phyloP scores from a whole-genome alignment of 202 grass and related monocot genomes.

The Panicum virgatum region DNA sequence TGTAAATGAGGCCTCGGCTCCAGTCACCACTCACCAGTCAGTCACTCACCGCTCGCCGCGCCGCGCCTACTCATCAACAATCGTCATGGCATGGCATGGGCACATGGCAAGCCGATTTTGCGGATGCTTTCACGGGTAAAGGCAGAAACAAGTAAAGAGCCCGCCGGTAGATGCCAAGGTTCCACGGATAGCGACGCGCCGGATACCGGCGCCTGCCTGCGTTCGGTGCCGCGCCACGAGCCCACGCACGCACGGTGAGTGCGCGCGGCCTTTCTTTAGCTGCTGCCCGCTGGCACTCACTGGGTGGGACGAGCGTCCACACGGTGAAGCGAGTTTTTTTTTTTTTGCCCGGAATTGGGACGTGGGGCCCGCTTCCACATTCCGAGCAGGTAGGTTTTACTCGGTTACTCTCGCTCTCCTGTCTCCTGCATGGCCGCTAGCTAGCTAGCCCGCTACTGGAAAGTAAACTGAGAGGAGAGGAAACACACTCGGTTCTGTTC shows the following conservation, averaged over 20 bases:
- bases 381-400: too few relatives aligned
- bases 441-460: too few relatives aligned
- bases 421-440: too few relatives aligned
- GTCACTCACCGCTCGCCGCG: too few relatives aligned
- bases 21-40: too few relatives aligned
- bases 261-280: neutral
- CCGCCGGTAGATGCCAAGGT: neutral
- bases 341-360: neutral
- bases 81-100: neutral
- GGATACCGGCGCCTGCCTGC: neutral
- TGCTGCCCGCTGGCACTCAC: neutral
- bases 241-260: neutral
- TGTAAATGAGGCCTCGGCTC: too few relatives aligned
- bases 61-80: neutral
- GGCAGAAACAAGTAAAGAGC: too few relatives aligned
- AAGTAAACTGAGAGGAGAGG: too few relatives aligned
- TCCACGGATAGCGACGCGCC: neutral
- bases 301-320: neutral
- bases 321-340: neutral
- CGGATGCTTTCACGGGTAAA: neutral
- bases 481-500: too few relatives aligned
- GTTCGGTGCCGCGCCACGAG: neutral
- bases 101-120: neutral
- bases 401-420: too few relatives aligned
- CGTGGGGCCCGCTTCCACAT: neutral